Evolutionary conservation across 225 moss, liverwort and hornwort species (phyloP).

Genomic region (Physcomitrium patens): DNA sequence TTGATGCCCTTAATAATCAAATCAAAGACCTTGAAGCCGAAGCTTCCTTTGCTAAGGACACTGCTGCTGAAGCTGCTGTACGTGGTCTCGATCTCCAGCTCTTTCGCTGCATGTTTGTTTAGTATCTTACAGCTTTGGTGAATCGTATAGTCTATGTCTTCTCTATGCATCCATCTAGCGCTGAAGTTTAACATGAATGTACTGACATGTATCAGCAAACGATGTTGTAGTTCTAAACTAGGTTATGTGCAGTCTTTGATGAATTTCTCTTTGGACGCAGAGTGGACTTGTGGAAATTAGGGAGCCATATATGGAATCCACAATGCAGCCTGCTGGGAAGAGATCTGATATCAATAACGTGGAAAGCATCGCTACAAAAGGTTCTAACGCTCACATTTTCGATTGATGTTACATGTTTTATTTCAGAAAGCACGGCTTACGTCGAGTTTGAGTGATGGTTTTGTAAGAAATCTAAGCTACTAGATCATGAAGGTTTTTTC

Average conservation of each 20-base stretch:
- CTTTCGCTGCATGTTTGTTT: neutral
- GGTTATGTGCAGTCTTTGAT: neutral
- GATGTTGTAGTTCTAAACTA: neutral
- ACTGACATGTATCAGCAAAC: neutral
- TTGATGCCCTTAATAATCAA: constrained; percentile 56
- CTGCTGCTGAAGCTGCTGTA: constrained; percentile 94
- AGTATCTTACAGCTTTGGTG: neutral
- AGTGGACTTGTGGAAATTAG: constrained; percentile 69
- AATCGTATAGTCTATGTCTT: neutral
- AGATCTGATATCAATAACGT: constrained; percentile 15
- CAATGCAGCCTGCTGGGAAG: constrained; percentile 32
- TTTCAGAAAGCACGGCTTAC: neutral
- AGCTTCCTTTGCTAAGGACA: constrained; percentile 69
- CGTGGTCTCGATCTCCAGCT: constrained; percentile 23
- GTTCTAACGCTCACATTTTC: constrained; percentile 23
- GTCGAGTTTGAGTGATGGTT: constrained; percentile 2
- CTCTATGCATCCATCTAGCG: neutral
- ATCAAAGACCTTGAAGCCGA: constrained; percentile 88
- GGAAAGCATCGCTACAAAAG: constrained; percentile 23
- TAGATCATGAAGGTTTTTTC: neutral
- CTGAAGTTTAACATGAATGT: constrained; percentile 3
- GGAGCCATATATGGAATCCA: constrained; percentile 51
- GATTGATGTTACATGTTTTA: constrained; percentile 5
- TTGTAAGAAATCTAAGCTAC: neutral
- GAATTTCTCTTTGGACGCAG: constrained; percentile 35